A percentile compares a stretch with the other conserved stretches of the same genome.
Evolutionary conservation across 1,139 yeast species (phyloP).

Genomic region (Pichia sp.): DNA sequence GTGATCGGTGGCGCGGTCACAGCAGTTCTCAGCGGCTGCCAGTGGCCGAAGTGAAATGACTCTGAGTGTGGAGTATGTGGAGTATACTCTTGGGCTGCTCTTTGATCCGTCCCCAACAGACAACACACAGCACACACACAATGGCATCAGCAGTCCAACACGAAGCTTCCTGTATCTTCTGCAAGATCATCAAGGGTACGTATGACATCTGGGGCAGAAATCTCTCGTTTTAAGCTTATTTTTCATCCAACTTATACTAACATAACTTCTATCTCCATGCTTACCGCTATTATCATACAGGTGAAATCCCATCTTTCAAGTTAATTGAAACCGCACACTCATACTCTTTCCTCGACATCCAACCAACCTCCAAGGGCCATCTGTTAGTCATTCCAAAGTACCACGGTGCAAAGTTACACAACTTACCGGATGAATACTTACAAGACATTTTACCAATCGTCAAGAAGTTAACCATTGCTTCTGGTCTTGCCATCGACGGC

Average conservation of each 20-base stretch:
- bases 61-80: no score
- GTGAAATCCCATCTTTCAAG: constrained; percentile 91
- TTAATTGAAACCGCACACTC: constrained; percentile 76
- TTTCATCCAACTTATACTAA: constrained; percentile 9
- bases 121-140: no score
- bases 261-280: background rate
- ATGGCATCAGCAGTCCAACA: constrained; percentile 32
- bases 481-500: constrained; percentile 57
- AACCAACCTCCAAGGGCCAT: constrained; percentile 89
- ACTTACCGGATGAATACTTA: constrained; percentile 86
- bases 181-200: constrained; percentile 84
- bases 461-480: constrained; percentile 74
- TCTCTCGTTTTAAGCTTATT: no score
- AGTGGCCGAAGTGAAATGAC: no score
- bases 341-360: constrained; percentile 87
- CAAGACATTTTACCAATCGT: constrained; percentile 84
- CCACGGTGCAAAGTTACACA: constrained; percentile 91
- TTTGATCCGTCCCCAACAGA: no score
- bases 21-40: no score
- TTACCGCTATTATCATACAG: constrained; percentile 28
- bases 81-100: no score
- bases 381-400: constrained; percentile 85
- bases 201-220: no score
- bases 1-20: no score
- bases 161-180: constrained; percentile 74